A percentile compares a stretch with the other conserved stretches of the same genome.
phyloP scores from a whole-genome alignment of 257 asterid species.

The Nyctanthes arbortristis region DNA sequence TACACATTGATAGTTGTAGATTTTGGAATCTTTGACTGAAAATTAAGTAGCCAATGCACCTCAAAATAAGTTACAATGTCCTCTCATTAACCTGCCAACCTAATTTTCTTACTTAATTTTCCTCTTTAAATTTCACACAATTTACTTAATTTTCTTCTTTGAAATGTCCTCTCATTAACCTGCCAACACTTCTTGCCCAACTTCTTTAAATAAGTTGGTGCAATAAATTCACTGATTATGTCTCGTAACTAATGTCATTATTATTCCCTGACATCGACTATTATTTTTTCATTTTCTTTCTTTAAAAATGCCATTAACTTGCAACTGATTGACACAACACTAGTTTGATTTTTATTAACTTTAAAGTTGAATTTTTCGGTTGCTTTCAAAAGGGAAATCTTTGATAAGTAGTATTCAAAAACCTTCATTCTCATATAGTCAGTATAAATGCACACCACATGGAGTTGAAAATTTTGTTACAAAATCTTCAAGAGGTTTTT shows the following conservation, averaged over 20 bases:
- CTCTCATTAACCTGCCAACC: slow-evolving; percentile 45
- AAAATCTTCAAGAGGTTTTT: too few species aligned
- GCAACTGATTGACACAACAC: not conserved
- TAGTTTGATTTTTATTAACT: too few species aligned
- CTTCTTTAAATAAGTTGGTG: not conserved
- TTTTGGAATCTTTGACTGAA: slow-evolving; percentile 41
- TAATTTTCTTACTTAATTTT: slow-evolving; percentile 38
- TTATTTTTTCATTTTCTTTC: not conserved
- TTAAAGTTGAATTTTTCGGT: too few species aligned
- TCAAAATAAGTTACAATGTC: slow-evolving; percentile 46
- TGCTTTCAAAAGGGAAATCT: too few species aligned
- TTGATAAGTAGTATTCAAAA: too few species aligned
- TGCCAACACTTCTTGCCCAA: not conserved
- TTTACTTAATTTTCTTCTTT: too few species aligned
- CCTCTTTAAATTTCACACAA: not conserved
- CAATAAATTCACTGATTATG: not conserved
- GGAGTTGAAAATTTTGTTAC: too few species aligned
- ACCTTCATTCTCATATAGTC: too few species aligned
- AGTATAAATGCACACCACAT: too few species aligned
- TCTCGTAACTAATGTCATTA: not conserved
- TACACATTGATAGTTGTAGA: slow-evolving; percentile 23
- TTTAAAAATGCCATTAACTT: not conserved
- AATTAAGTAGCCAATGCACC: slow-evolving; percentile 34
- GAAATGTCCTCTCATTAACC: too few species aligned
- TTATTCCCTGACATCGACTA: not conserved